Evolutionary conservation across 2,329 filamentous ascomycete species (phyloP).

Genomic region (Colletotrichum chrysophilum): DNA sequence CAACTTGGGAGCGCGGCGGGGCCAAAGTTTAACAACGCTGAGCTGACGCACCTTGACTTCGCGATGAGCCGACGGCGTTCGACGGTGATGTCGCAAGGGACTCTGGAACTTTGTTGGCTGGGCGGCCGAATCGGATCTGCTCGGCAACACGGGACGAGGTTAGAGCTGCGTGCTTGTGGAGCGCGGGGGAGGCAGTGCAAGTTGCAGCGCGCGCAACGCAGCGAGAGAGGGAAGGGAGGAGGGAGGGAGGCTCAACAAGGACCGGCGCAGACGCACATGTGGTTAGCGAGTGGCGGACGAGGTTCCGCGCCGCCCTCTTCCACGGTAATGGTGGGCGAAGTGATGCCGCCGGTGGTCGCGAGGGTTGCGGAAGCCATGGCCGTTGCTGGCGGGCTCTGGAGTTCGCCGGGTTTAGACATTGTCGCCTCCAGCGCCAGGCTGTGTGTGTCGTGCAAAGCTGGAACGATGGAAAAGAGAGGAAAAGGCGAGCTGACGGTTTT

Average conservation of each 20-base stretch:
- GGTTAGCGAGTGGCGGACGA: slow-evolving; percentile 39
- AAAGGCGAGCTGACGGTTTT: not conserved
- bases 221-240: not conserved
- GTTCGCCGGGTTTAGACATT: slow-evolving; percentile 2
- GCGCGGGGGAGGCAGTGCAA: slow-evolving; percentile 24
- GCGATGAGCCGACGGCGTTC: slow-evolving; percentile 62
- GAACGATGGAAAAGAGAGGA: not conserved
- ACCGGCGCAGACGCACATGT: slow-evolving; percentile 43
- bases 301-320: slow-evolving; percentile 12
- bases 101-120: slow-evolving; percentile 47
- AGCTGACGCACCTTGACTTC: slow-evolving; percentile 56
- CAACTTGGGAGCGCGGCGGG: slow-evolving; percentile 22
- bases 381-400: slow-evolving; percentile 10
- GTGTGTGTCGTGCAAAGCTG: not conserved
- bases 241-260: not conserved
- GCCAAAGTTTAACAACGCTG: not conserved
- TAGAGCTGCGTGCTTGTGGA: slow-evolving; percentile 6
- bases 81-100: slow-evolving; percentile 61
- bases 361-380: slow-evolving; percentile 14
- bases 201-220: slow-evolving; percentile 6
- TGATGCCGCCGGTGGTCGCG: not conserved
- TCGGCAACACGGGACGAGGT: slow-evolving; percentile 1
- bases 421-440: not conserved
- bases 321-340: slow-evolving; percentile 21
- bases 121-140: slow-evolving; percentile 21